Evolutionary conservation across 331 rosid species (phyloP).

Genomic region (Rosa hybrid): DNA sequence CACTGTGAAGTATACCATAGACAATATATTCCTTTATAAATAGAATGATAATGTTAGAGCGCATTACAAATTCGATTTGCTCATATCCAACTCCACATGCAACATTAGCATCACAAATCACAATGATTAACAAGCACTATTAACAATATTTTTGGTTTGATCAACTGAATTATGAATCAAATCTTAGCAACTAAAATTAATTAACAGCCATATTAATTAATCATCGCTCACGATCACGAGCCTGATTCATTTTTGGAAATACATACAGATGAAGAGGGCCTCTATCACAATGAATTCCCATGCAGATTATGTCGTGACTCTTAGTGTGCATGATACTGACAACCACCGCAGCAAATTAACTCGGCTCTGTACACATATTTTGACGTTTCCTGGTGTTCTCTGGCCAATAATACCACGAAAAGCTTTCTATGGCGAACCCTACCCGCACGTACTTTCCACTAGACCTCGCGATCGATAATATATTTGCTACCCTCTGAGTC

Average conservation of each 20-base stretch:
- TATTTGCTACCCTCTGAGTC: neutral
- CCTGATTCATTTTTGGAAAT: neutral
- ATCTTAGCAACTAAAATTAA: neutral
- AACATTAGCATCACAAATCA: neutral
- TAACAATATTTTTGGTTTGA: neutral
- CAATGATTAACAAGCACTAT: neutral
- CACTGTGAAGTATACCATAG: neutral
- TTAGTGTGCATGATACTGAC: slow-evolving; percentile 9
- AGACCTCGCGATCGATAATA: neutral
- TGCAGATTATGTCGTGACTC: neutral
- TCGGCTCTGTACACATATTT: neutral
- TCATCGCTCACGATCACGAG: neutral
- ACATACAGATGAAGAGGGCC: neutral
- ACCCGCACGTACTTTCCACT: neutral
- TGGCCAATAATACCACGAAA: neutral
- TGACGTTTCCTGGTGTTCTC: slow-evolving; percentile 2
- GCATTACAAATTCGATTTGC: neutral
- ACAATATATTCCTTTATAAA: neutral
- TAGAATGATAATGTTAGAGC: neutral
- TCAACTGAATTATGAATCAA: neutral
- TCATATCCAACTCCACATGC: neutral
- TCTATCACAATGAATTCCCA: neutral
- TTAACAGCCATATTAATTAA: neutral
- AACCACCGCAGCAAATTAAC: neutral
- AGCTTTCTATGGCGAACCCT: slow-evolving; percentile 6